phyloP scores from a whole-genome alignment of 306 rosid species.

The Castanopsis chinensis region DNA sequence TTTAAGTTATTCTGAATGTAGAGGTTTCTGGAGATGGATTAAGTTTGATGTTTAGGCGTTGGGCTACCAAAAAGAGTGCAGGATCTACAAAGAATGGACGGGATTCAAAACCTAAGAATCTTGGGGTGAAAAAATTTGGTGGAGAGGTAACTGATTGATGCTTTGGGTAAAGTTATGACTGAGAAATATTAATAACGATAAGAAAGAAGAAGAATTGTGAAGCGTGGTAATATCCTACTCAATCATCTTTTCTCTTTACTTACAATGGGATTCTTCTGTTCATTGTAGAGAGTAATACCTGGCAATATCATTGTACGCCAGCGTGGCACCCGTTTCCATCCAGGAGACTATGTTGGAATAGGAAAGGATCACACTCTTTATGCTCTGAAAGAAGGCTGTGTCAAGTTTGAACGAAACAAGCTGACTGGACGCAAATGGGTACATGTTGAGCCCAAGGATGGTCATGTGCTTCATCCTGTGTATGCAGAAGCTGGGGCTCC shows the following conservation, averaged over 20 bases:
- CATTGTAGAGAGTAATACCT: conserved; percentile 70
- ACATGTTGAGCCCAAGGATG: conserved; percentile 77
- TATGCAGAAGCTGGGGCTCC: conserved; percentile 42
- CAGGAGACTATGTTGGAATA: conserved; percentile 83
- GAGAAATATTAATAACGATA: not conserved
- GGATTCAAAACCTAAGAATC: conserved; percentile 86
- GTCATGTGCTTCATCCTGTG: conserved; percentile 82
- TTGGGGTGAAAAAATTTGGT: conserved; percentile 91
- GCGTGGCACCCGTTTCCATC: conserved; percentile 90
- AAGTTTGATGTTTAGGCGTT: conserved; percentile 69
- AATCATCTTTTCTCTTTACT: not conserved
- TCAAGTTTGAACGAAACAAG: conserved; percentile 79
- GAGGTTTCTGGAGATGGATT: conserved; percentile 74
- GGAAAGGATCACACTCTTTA: conserved; percentile 86
- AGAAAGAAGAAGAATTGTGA: not conserved
- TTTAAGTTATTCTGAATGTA: conserved; percentile 17
- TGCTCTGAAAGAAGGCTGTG: conserved; percentile 81
- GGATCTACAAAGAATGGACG: conserved; percentile 95
- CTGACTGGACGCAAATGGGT: conserved; percentile 84
- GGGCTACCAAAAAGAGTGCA: conserved; percentile 87
- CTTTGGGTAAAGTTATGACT: not conserved
- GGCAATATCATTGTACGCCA: conserved; percentile 90
- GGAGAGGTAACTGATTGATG: conserved; percentile 70
- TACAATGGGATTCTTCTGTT: conserved; percentile 3
- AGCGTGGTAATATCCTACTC: not conserved